phyloP scores from a whole-genome alignment of 164 flowering plant species.

The Kalanchoe fedtschenkoi region DNA sequence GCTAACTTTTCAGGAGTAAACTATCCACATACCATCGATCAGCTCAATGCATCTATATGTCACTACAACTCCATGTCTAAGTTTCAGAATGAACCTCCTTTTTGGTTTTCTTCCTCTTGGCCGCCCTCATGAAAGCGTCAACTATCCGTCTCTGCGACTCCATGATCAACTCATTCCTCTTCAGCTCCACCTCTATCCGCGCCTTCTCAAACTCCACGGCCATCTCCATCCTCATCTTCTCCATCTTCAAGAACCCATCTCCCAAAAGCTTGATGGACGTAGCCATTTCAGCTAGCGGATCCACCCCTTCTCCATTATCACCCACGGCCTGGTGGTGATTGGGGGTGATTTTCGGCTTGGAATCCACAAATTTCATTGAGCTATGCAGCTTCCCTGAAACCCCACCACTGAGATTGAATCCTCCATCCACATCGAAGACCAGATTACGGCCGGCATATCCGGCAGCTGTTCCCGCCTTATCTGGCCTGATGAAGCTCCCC shows the following conservation, averaged over 20 bases:
- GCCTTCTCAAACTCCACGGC: slow-evolving; percentile 50
- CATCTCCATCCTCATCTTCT: slow-evolving; percentile 73
- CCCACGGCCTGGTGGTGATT: no score
- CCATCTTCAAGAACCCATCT: slow-evolving; percentile 59
- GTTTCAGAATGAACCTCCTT: slow-evolving; percentile 1
- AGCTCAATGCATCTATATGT: no score
- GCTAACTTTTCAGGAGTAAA: no score
- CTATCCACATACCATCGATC: no score
- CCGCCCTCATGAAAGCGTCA: slow-evolving; percentile 44
- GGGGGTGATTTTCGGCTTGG: neutral
- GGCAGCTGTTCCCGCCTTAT: neutral
- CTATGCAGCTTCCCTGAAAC: neutral
- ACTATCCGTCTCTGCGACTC: slow-evolving; percentile 56
- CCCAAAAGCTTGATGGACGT: slow-evolving; percentile 40
- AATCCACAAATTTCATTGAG: no score
- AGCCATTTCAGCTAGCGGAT: slow-evolving; percentile 38
- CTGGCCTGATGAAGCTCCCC: neutral
- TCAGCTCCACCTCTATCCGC: slow-evolving; percentile 75
- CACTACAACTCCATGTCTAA: no score
- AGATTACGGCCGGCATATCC: neutral
- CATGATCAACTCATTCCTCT: slow-evolving; percentile 51
- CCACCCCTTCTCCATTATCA: slow-evolving; percentile 3
- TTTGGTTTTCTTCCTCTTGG: slow-evolving; percentile 23
- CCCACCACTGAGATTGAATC: neutral
- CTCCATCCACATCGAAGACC: neutral